Conservation (phyloP, 1,284 basidiomycete species). For the Cutaneotrichosporon dermatis region DNA sequence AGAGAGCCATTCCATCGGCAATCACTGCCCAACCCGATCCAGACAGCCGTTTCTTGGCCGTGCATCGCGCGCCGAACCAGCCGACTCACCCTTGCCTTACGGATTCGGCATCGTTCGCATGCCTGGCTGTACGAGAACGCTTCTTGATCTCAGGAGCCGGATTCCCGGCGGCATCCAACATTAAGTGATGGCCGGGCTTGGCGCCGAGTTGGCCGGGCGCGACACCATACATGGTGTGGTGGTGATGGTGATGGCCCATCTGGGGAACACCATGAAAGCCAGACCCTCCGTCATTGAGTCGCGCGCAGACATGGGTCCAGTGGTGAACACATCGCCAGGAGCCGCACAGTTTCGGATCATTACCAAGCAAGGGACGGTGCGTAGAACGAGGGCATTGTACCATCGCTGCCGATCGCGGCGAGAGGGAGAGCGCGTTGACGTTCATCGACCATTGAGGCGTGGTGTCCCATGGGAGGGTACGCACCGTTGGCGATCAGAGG, state of each 20-base stretch:
- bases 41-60: too few relatives aligned
- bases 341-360: slow-evolving; percentile 7
- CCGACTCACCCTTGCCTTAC: slow-evolving; percentile 30
- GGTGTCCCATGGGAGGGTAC: slow-evolving; percentile 11
- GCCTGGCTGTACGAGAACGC: slow-evolving; percentile 28
- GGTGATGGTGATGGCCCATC: slow-evolving; percentile 2
- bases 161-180: slow-evolving; percentile 19
- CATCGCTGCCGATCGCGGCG: slow-evolving; percentile 8
- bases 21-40: too few relatives aligned
- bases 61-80: too few relatives aligned
- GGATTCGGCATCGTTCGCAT: slow-evolving; percentile 27
- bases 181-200: slow-evolving; percentile 13
- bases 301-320: slow-evolving; percentile 1
- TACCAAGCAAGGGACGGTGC: slow-evolving; percentile 10
- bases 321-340: slow-evolving; percentile 12
- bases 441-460: slow-evolving; percentile 12
- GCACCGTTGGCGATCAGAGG: slow-evolving; percentile 12
- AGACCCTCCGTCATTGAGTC: slow-evolving; percentile 5
- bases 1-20: too few relatives aligned
- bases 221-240: slow-evolving; percentile 4
- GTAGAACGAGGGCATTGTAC: slow-evolving; percentile 6
- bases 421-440: slow-evolving; percentile 14
- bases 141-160: slow-evolving; percentile 25
- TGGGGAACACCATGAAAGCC: slow-evolving; percentile 7
- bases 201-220: slow-evolving; percentile 10